Evolutionary conservation across 495 filamentous ascomycete genomes (phyloP).

Genomic region (Tuber borchii): DNA sequence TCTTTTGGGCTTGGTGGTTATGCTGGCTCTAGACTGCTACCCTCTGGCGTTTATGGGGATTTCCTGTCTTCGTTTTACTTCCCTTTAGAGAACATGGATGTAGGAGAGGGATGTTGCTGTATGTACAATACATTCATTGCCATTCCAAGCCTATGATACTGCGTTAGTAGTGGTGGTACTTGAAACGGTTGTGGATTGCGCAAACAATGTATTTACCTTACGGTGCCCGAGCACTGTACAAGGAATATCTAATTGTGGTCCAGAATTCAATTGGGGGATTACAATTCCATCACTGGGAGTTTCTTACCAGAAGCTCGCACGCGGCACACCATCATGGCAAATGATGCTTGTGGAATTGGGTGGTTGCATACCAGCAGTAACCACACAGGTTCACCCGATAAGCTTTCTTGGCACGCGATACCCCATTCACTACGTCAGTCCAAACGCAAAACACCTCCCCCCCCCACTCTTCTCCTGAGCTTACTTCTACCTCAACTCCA

Average conservation of each 20-base stretch:
- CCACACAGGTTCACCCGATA: background rate
- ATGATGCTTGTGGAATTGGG: background rate
- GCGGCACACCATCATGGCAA: background rate
- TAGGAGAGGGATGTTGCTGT: background rate
- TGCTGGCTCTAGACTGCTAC: background rate
- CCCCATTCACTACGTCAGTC: background rate
- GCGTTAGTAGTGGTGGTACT: background rate
- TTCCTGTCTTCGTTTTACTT: background rate
- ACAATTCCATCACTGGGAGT: background rate
- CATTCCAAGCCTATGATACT: background rate
- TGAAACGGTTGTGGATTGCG: background rate
- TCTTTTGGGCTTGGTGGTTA: slow-evolving; percentile 1
- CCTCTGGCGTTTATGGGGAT: background rate
- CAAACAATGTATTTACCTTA: background rate
- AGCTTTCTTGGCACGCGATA: background rate
- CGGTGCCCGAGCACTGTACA: background rate
- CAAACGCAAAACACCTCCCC: background rate
- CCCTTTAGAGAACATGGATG: background rate
- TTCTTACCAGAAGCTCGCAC: background rate
- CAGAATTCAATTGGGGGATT: background rate
- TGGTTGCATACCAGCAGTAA: background rate
- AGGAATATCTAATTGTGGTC: background rate
- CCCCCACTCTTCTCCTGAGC: background rate
- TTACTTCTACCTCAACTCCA: background rate
- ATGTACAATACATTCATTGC: background rate